Conservation (phyloP, 768 basidiomycete genomes). For the Solioccasus polychromus region DNA sequence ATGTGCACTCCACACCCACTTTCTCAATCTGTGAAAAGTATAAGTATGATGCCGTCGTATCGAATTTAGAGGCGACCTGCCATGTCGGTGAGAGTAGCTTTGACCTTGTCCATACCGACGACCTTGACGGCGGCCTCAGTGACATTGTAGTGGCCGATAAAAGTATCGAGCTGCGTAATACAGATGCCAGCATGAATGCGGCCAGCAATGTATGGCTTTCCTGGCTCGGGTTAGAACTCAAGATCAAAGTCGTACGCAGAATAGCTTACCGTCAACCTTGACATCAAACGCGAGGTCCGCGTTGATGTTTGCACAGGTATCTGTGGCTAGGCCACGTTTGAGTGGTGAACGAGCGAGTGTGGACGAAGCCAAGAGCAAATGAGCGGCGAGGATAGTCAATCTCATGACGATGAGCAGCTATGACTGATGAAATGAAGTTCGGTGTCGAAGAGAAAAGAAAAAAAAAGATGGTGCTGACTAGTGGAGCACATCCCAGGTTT, state of each 20-base stretch:
- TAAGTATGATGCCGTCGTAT: neutral
- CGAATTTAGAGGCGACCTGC: conserved; percentile 12
- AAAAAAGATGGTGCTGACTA: too few relatives aligned
- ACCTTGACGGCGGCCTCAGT: conserved; percentile 21
- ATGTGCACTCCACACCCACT: conserved; percentile 26
- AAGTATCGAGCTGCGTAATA: conserved; percentile 21
- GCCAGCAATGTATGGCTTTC: conserved; percentile 21
- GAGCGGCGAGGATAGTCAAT: conserved; percentile 7
- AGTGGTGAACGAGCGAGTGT: conserved; percentile 16
- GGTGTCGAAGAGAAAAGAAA: too few relatives aligned
- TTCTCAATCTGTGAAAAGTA: conserved; percentile 21
- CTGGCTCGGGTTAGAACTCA: conserved; percentile 2
- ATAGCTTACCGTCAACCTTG: conserved; percentile 5
- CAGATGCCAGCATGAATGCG: conserved; percentile 30
- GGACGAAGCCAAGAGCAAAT: conserved; percentile 17
- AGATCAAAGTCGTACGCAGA: too few relatives aligned
- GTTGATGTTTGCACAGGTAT: conserved; percentile 17
- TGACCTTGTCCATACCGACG: conserved; percentile 23
- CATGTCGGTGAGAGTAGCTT: conserved; percentile 19
- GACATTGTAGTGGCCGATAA: conserved; percentile 24
- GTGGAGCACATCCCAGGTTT: neutral
- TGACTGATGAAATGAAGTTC: neutral
- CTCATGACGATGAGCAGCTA: conserved; percentile 14
- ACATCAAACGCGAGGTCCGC: conserved; percentile 19
- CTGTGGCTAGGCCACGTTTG: conserved; percentile 6